Base-by-base conservation (phyloP, 140 eudicot genomes). In the Bidens hawaiensis region DNA sequence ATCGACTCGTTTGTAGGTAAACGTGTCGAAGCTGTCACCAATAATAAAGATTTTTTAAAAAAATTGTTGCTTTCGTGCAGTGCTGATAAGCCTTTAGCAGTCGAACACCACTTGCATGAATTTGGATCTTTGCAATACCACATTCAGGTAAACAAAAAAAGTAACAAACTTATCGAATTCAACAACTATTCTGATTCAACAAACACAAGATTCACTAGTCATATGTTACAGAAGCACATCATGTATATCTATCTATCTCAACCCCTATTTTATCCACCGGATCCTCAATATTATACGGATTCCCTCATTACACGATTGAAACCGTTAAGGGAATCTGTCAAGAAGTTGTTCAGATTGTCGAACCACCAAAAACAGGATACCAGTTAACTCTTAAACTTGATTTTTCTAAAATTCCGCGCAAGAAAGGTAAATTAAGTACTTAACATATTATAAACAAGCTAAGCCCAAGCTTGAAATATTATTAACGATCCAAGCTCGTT, bases 81-180 rank as follows among this genome's bases (percentile, higher is more conserved):
- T 17, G 75, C 87, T 11, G 89, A 88, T 57, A 73, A 73, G 62
- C 90, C 94, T 24, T 17, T 72, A 76, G 95, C 83, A 68, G 62
- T 85, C 16, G 99, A 93, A 57, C 97, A 88, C 69, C 85, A 82
- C 66, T 72, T 88, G 71, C 85, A 85, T 59, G 99, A 93, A 75
- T 93, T 93, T 72, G 99, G 99, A 50, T 88, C 88, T 2, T 79
- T 93, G 43, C 82, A 88, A 71, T 93, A 93, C 78, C 95, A 85
- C 71, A 41, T 88, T 73, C 83, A 88, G 97, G 99, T 93, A 75
- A 72, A 53, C 43, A 2, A 51, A 24, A 60, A 60, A 17, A 16
- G n/a, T 30, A 12, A 30, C 9, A 64, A 59, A 33, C 21, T 53
- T 31, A 10, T 12, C 1, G 0, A 33, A 59, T 2, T 54, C 4